phyloP scores from a whole-genome alignment of 2,329 filamentous ascomycete genomes.

The Fusarium sp. region DNA sequence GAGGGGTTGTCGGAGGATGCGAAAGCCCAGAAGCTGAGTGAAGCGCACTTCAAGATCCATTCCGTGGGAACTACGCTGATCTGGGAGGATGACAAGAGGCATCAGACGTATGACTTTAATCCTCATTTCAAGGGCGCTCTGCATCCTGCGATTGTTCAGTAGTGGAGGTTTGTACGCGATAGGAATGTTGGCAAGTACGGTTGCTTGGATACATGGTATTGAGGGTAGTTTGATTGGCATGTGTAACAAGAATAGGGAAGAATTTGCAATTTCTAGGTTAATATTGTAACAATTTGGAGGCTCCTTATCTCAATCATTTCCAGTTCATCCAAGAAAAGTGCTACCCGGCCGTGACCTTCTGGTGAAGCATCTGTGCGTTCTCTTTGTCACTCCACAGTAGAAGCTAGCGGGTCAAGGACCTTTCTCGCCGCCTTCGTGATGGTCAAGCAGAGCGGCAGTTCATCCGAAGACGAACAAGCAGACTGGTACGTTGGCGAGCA shows the following conservation, averaged over 20 bases:
- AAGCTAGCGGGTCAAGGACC: background rate
- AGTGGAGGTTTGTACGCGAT: background rate
- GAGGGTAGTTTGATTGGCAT: background rate
- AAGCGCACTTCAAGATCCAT: constrained; percentile 18
- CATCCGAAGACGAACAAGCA: background rate
- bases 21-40: background rate
- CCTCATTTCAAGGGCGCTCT: constrained; percentile 8
- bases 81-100: constrained; percentile 14
- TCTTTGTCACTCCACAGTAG: background rate
- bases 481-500: background rate
- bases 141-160: background rate
- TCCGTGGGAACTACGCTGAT: background rate
- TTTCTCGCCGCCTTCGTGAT: background rate
- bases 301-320: background rate
- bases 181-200: too few relatives aligned
- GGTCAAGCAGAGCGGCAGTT: background rate
- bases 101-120: constrained; percentile 34
- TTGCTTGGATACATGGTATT: background rate
- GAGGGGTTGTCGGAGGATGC: background rate
- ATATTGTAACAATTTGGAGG: background rate
- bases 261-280: background rate
- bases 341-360: background rate
- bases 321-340: background rate
- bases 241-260: background rate
- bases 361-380: background rate